A percentile compares a stretch with the other conserved stretches of the same genome.
These are phyloP conservation scores for Blastomyces silverae DNA, from an alignment of 2,329 filamentous ascomycete species.

Conservation along the genomic window DNA sequence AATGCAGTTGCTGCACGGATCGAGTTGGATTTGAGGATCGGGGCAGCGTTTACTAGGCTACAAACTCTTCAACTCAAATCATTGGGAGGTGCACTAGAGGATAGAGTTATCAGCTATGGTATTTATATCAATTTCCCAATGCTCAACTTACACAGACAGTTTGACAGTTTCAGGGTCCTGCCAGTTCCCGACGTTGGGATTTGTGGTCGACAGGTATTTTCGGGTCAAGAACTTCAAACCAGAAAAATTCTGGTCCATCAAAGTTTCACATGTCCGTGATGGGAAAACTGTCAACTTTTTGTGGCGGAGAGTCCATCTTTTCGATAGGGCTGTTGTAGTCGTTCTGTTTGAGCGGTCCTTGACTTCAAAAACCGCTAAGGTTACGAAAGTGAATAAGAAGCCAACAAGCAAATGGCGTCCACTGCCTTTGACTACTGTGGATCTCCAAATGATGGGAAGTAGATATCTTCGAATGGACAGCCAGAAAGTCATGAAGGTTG, in stretches of 20 bases:
- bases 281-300: constrained; percentile 72
- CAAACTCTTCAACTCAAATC: constrained; percentile 70
- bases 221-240: constrained; percentile 89
- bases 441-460: constrained; percentile 92
- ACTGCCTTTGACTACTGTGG: constrained; percentile 86
- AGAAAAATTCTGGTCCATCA: constrained; percentile 89
- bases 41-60: constrained; percentile 85
- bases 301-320: constrained; percentile 76
- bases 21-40: constrained; percentile 86
- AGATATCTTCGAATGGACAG: constrained; percentile 84
- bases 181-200: constrained; percentile 93
- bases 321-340: constrained; percentile 74
- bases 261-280: constrained; percentile 69
- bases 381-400: constrained; percentile 81
- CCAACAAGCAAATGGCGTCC: constrained; percentile 93
- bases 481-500: constrained; percentile 75
- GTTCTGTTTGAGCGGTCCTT: constrained; percentile 84
- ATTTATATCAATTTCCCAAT: constrained; percentile 24
- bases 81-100: constrained; percentile 60
- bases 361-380: constrained; percentile 64
- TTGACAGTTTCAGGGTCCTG: constrained; percentile 57
- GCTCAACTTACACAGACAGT: constrained; percentile 10
- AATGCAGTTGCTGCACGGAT: constrained; percentile 83
- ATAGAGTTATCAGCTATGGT: constrained; percentile 75
- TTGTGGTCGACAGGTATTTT: constrained; percentile 94